Conservation (phyloP, 2,329 filamentous ascomycete species). For the Metarhizium album region DNA sequence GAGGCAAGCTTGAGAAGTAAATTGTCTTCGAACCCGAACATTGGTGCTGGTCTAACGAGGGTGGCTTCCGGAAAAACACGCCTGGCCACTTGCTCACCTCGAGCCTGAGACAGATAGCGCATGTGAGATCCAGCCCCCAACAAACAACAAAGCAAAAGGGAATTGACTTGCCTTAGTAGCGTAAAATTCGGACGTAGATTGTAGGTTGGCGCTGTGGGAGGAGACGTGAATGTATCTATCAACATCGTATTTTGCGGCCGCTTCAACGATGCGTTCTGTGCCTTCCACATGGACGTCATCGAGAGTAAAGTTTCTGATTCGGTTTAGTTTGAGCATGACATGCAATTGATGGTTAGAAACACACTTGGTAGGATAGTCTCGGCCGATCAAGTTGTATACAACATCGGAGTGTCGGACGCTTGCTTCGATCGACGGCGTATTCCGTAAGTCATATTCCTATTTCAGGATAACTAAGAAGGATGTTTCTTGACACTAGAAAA, state of each 20-base stretch:
- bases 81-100: slow-evolving; percentile 72
- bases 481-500: not conserved
- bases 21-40: slow-evolving; percentile 92
- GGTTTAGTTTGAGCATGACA: slow-evolving; percentile 10
- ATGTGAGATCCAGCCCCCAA: not conserved
- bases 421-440: slow-evolving; percentile 92
- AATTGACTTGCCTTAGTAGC: slow-evolving; percentile 66
- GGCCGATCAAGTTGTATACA: slow-evolving; percentile 91
- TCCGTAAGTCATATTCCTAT: slow-evolving; percentile 87
- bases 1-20: slow-evolving; percentile 78
- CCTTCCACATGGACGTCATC: slow-evolving; percentile 91
- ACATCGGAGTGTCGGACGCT: slow-evolving; percentile 94
- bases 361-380: slow-evolving; percentile 92
- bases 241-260: slow-evolving; percentile 94
- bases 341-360: slow-evolving; percentile 14
- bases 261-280: slow-evolving; percentile 82
- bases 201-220: slow-evolving; percentile 75
- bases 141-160: not conserved
- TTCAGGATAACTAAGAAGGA: slow-evolving; percentile 9
- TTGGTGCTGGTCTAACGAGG: slow-evolving; percentile 83
- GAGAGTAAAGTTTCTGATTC: slow-evolving; percentile 79
- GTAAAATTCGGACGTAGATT: slow-evolving; percentile 82
- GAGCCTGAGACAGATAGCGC: slow-evolving; percentile 37
- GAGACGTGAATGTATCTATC: slow-evolving; percentile 96
- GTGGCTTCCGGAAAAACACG: slow-evolving; percentile 94